Evolutionary conservation across 306 rosid species (phyloP), one percentile per base, ranked within the genome.

Genomic region (Gastrolobium bilobum): DNA sequence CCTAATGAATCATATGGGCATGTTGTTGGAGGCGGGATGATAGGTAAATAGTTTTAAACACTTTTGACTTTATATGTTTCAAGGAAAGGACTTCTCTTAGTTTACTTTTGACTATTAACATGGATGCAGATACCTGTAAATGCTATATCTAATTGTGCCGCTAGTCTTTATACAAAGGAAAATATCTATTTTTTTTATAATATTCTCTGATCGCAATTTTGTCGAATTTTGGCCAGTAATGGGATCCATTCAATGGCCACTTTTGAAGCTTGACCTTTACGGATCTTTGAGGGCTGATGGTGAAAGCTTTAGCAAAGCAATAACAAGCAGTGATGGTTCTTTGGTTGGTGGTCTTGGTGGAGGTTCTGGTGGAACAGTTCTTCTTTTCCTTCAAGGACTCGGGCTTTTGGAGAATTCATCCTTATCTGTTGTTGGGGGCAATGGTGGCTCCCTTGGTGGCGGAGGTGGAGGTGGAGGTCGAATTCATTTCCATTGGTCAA

Each of bases 381-480:
- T 95, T 79, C 89, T 92, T 88, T 95, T 92, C 87, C 99, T 95
- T 90, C 99, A 92, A 79, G 98, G 89, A 79, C 93, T 95, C 50
- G 77, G 83, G 82, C 90, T 95, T 81, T 79, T 86, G 82, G 84
- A 81, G 76, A 84, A 86, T 73, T 95, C 99, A 81, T 87, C 91
- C 81, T 82, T 95, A 75, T 89, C 97, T 68, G 90, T 87, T 77
- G 79, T 84, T 70, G 99, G 99, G 65, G 99, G 99, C 50, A 87
- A 82, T 73, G 99, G 99, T 83, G 94, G 99, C 70, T 82, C 90
- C 15, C 87, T 81, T 71, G 99, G 99, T 54, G 99, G 98, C 4
- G 99, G 99, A 4, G 99, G 99, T 1, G 99, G 99, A 58, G 99
- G 99, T 56, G 99, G 99, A 77, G 99, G 99, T 84, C 87, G 99